Evolutionary conservation across 192 early-diverging fungal species (phyloP).

Genomic region (Phlyctochytrium bullatum): DNA sequence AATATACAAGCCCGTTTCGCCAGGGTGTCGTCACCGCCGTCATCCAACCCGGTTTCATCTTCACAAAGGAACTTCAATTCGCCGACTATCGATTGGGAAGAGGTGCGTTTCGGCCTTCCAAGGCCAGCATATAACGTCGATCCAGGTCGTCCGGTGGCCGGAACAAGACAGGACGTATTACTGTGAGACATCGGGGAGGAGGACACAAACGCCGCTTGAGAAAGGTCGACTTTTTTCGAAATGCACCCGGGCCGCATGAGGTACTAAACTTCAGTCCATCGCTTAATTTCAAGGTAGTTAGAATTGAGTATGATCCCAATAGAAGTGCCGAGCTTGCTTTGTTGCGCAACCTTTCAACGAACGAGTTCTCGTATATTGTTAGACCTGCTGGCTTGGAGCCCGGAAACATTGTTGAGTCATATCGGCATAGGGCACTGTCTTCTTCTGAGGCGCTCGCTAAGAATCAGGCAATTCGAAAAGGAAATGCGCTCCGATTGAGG

Average conservation of each 20-base stretch:
- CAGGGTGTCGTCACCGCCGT: conserved; percentile 80
- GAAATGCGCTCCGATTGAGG: conserved; percentile 85
- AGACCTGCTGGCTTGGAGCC: conserved; percentile 73
- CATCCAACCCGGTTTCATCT: conserved; percentile 84
- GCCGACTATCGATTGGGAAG: conserved; percentile 78
- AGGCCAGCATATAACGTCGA: not conserved
- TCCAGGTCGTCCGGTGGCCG: conserved; percentile 72
- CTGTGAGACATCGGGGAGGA: conserved; percentile 88
- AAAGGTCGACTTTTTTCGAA: conserved; percentile 82
- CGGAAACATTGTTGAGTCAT: conserved; percentile 72
- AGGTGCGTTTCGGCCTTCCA: conserved; percentile 9
- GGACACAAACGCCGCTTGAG: conserved; percentile 87
- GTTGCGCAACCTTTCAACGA: conserved; percentile 73
- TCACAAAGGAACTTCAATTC: conserved; percentile 81
- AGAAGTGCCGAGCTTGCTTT: conserved; percentile 83
- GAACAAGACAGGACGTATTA: conserved; percentile 86
- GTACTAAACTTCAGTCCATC: no score
- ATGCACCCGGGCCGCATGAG: conserved; percentile 67
- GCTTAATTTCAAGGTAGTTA: no score
- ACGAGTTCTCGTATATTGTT: conserved; percentile 82
- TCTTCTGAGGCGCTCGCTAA: conserved; percentile 33
- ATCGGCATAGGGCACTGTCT: conserved; percentile 40
- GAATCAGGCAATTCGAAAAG: conserved; percentile 63
- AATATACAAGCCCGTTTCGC: conserved; percentile 85
- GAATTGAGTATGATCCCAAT: conserved; percentile 96